These are phyloP conservation scores for Emergomyces orientalis DNA, from an alignment of 2,329 filamentous ascomycete genomes.

Conservation along the genomic window DNA sequence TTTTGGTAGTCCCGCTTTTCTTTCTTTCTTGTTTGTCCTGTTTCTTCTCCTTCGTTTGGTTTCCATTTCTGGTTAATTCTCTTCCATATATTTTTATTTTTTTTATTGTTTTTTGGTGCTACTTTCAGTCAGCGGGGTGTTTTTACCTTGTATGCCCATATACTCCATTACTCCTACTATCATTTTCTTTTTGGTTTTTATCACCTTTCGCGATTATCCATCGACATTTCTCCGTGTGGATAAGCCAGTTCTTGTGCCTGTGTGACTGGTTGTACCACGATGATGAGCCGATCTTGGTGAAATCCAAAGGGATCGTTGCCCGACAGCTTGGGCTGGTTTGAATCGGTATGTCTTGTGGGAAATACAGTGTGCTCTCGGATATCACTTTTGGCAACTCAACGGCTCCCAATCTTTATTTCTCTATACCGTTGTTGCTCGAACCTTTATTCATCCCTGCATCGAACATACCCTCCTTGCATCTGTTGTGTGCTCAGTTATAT, in stretches of 20 bases:
- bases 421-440: background rate
- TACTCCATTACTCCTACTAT: constrained; percentile 4
- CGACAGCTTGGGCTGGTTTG: background rate
- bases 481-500: background rate
- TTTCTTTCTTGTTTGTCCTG: background rate
- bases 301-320: background rate
- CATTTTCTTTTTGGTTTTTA: background rate
- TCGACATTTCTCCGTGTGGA: background rate
- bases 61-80: background rate
- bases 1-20: background rate
- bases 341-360: background rate
- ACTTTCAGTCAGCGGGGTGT: constrained; percentile 21
- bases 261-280: background rate
- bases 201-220: background rate
- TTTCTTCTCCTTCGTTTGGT: background rate
- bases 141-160: constrained; percentile 2
- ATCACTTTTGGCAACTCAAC: background rate
- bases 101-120: constrained; percentile 16
- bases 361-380: background rate
- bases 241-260: background rate
- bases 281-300: constrained; percentile 4
- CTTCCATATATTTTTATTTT: constrained; percentile 18
- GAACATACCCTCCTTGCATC: background rate
- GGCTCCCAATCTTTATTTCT: background rate
- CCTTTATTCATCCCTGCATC: background rate